These are phyloP conservation scores for Alternaria infectoria DNA, from an alignment of 2,329 filamentous ascomycete species.

Conservation along the genomic window DNA sequence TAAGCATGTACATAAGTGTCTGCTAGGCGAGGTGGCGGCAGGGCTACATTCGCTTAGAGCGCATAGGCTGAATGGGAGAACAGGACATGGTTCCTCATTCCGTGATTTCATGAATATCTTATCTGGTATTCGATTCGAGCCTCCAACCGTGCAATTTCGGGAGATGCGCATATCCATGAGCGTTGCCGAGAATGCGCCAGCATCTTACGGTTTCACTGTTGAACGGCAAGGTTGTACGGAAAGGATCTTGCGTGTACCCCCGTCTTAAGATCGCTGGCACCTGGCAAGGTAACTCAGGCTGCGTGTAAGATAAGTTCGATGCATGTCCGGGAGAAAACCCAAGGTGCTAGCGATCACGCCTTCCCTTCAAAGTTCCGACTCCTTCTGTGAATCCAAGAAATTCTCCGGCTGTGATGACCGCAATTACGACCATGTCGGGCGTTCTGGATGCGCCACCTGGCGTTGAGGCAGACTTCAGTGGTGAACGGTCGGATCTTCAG, in stretches of 20 bases:
- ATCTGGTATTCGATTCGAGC: background rate
- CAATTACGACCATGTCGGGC: constrained; percentile 5
- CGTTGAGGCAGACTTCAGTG: constrained; percentile 12
- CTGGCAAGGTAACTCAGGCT: constrained; percentile 5
- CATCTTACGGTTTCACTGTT: constrained; percentile 14
- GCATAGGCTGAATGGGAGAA: background rate
- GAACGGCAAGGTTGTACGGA: constrained; percentile 6
- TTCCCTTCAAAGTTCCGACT: background rate
- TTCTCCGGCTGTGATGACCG: constrained; percentile 1
- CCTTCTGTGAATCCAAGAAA: background rate
- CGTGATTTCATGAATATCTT: background rate
- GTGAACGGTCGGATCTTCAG: constrained; percentile 17
- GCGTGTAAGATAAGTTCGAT: constrained; percentile 13
- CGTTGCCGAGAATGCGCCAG: background rate
- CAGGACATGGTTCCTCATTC: background rate
- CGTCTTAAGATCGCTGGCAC: constrained; percentile 2
- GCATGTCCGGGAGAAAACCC: background rate
- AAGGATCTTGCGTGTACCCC: background rate
- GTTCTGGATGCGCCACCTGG: constrained; percentile 14
- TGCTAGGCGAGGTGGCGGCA: background rate
- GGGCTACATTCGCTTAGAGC: background rate
- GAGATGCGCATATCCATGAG: background rate
- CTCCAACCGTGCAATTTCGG: background rate
- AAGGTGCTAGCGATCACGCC: background rate
- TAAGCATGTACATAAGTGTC: background rate